These are phyloP conservation scores for Volvox africanus DNA, from an alignment of 139 green algal genomes.

Conservation along the genomic window DNA sequence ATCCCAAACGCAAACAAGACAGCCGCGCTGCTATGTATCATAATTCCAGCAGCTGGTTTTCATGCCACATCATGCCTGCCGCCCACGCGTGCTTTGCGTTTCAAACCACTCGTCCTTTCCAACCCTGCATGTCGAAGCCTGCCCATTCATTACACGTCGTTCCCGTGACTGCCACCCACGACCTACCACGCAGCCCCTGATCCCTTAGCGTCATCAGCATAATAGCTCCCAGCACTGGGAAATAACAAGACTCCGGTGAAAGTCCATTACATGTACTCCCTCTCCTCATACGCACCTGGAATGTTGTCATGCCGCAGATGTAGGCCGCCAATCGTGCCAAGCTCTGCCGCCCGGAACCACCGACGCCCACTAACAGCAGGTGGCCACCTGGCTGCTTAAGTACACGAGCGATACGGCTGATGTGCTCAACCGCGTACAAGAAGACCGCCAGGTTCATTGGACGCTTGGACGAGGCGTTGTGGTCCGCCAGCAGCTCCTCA, in stretches of 20 bases:
- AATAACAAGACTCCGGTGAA: too few relatives aligned
- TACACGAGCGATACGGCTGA: conserved; percentile 70
- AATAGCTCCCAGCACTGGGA: too few relatives aligned
- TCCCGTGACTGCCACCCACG: background rate
- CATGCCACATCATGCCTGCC: too few relatives aligned
- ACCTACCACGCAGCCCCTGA: background rate
- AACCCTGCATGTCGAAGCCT: background rate
- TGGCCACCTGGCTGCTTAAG: conserved; percentile 71
- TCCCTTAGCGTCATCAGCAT: too few relatives aligned
- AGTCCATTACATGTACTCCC: background rate
- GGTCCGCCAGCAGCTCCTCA: conserved; percentile 77
- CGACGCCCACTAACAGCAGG: conserved; percentile 85
- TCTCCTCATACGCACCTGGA: conserved; percentile 62
- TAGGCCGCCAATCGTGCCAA: conserved; percentile 81
- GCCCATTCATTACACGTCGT: background rate
- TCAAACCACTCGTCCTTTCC: too few relatives aligned
- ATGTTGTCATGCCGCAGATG: conserved; percentile 79
- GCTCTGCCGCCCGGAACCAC: conserved; percentile 79
- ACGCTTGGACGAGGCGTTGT: conserved; percentile 81
- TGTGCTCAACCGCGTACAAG: conserved; percentile 84
- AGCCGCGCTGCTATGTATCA: too few relatives aligned
- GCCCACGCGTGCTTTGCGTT: too few relatives aligned
- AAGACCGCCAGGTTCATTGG: conserved; percentile 88
- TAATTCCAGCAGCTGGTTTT: too few relatives aligned
- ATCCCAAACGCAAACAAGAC: too few relatives aligned